Evolutionary conservation across 768 basidiomycete species (phyloP).

Genomic region (Pleurotus tuber-regium): DNA sequence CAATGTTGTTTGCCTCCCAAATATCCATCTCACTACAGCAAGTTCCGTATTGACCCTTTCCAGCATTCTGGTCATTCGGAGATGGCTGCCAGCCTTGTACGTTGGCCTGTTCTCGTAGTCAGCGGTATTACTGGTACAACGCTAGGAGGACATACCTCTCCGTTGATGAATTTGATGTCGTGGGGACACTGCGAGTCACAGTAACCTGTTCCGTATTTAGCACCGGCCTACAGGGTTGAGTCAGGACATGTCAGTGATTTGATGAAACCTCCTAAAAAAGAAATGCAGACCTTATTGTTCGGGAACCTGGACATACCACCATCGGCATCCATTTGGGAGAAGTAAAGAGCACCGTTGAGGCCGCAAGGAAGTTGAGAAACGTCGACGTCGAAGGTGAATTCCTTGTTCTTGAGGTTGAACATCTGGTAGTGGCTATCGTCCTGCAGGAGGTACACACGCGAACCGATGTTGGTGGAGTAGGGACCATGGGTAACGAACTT

Average conservation of each 20-base stretch:
- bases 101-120: slow-evolving; percentile 26
- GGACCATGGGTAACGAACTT: slow-evolving; percentile 29
- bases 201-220: slow-evolving; percentile 22
- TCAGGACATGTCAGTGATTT: not conserved
- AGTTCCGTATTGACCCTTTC: slow-evolving; percentile 32
- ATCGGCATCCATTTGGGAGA: slow-evolving; percentile 41
- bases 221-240: slow-evolving; percentile 31
- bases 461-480: slow-evolving; percentile 19
- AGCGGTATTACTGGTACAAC: not conserved
- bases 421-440: slow-evolving; percentile 27
- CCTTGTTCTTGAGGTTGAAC: slow-evolving; percentile 34
- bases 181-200: slow-evolving; percentile 38
- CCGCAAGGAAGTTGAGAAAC: slow-evolving; percentile 43
- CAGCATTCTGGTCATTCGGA: slow-evolving; percentile 30
- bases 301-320: slow-evolving; percentile 37
- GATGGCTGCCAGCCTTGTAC: slow-evolving; percentile 33
- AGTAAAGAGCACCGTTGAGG: slow-evolving; percentile 52
- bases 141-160: slow-evolving; percentile 34
- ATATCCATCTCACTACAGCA: slow-evolving; percentile 42
- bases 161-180: slow-evolving; percentile 49
- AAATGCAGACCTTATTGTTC: slow-evolving; percentile 32
- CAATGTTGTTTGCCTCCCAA: slow-evolving; percentile 36
- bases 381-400: slow-evolving; percentile 49
- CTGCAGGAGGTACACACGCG: slow-evolving; percentile 36
- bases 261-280: not conserved